Base-by-base conservation (phyloP, 2,329 filamentous ascomycete genomes). In the Pyrenophora tritici-repentis region DNA sequence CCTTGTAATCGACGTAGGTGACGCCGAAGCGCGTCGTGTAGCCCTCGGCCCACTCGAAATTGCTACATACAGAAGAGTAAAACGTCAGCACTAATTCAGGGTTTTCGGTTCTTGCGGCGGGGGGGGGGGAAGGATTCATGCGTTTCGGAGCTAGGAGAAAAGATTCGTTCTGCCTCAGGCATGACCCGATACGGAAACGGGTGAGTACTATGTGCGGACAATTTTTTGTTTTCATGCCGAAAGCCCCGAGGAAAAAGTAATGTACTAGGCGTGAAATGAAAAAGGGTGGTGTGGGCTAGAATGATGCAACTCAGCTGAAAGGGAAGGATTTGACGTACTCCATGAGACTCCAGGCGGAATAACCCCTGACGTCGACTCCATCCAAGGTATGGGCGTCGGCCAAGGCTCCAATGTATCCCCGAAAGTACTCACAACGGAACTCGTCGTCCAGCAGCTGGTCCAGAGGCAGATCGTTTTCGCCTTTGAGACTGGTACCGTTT, bases 21-120 rank as follows among this genome's bases (percentile, higher is more conserved):
- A 91, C 89, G 20, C 90, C 90, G 65, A 95, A 95, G 34, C 90
- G 83, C 36, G 90, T 94, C 76, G 90, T 86, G 68, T 93, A 96
- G 9, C 90, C 90, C 72, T 95, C 90, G n/a, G 90, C 89, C 89
- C 89, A 93, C 75, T 93, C 90, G 66, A 93, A 93, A 78, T 93
- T 93, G 75, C 81, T 84, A 65, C 47, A 65, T 48, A 57, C 51
- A 62, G 36, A 50, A 39, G 22, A n/a, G 35, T 12, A 29, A 29
- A 29, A 36, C 24, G 37, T 53, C 31, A 53, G 49, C 38, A 32
- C 24, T 22, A 36, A 44, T 29, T 12, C 26, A 29, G 7, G 26
- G 7, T 29, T 29, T 12, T 29, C 26, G 26, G 2, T 12, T 29
- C 26, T 9, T 29, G 26, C 26, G 10, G 26, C 26, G 26, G 26